Evolutionary conservation across 208 protist species (phyloP), one percentile per base, ranked within the genome.

Genomic region (Leishmania tarentolae): DNA sequence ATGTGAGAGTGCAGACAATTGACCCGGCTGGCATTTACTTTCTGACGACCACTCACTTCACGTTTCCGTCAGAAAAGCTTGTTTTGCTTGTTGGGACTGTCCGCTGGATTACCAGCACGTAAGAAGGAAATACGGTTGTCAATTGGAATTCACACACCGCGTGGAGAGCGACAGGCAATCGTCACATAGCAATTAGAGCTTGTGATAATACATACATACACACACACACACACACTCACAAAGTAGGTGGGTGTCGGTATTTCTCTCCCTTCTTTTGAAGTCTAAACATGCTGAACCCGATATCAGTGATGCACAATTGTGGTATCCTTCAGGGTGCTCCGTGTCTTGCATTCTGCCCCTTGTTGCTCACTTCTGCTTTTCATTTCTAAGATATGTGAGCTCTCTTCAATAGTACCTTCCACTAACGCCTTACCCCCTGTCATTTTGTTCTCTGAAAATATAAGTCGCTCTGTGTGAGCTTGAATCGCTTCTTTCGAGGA

Each of bases 21-120:
- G 90, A 95, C 59, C 83, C 93, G 9, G 77, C 79, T 42, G 93
- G 91, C 31, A 83, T 97, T 31, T 87, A 81, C n/a, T 91, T 97
- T 82, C 76, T 96, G 57, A 93, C 93, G 15, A 96, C 88, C 65
- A 93, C 93, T 17, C 90, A 95, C 73, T 90, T 90, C 73, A 93
- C 89, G 0, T 90, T 97, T 89, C 87, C 91, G 6, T 86, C 85
- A 3, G 94, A 95, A 80, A 90, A 88, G 42, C 66, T 97, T 31
- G 85, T 84, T 24, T 63, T 94, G 31, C 75, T 97, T 53, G 87
- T 97, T 65, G 94, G 94, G 21, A 85, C 80, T 37, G 86, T 96
- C 17, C 88, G 91, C 8, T 96, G 92, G 93, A 88, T 97, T 44
- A 96, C 92, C 4, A 93, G 90, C 63, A 86, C 86, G 19, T 85